Conservation (phyloP, 345 rosid genomes). For the Boechera stricta region DNA sequence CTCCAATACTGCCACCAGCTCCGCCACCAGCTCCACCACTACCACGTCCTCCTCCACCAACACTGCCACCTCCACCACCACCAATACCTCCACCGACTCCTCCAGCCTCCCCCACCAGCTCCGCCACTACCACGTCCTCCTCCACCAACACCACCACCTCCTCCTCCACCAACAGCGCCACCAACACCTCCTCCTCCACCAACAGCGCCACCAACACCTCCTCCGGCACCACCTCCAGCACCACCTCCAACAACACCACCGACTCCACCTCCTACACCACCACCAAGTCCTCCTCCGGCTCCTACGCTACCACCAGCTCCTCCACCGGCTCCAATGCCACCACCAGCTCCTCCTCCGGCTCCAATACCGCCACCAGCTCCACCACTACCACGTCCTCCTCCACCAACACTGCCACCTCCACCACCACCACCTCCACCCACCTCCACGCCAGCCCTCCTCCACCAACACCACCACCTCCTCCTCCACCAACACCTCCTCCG, state of each 20-base stretch:
- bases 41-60: not conserved
- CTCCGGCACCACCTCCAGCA: not conserved
- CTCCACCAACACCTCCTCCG: not conserved
- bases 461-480: not conserved
- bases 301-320: not conserved
- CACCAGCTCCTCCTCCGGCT: not conserved
- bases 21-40: not conserved
- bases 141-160: conserved; percentile 33
- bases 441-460: not conserved
- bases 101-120: not conserved
- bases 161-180: conserved; percentile 35
- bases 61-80: not conserved
- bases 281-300: not conserved
- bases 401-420: not conserved
- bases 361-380: not conserved
- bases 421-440: not conserved
- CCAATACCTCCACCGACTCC: not conserved
- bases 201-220: not conserved
- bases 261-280: not conserved
- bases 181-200: not conserved
- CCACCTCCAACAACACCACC: not conserved
- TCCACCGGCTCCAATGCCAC: not conserved
- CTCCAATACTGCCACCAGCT: not conserved
- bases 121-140: not conserved
- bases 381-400: not conserved